Evolutionary conservation across 257 asterid species (phyloP).

Genomic region (Gardenia jasminoides): DNA sequence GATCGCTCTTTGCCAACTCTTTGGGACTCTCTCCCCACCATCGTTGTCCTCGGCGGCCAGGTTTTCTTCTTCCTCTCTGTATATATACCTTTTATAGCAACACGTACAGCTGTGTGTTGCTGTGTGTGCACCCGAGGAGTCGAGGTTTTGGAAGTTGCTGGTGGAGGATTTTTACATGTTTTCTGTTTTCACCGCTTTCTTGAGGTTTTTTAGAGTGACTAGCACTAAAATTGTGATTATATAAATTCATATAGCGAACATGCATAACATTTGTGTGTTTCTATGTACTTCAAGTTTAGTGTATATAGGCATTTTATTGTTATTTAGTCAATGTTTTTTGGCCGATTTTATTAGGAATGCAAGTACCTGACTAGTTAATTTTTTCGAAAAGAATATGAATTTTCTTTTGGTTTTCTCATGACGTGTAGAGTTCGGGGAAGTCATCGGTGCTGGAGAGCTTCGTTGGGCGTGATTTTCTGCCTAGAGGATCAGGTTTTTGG

Average conservation of each 20-base stretch:
- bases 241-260: not conserved
- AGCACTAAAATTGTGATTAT: not conserved
- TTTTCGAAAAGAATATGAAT: not conserved
- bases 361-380: not conserved
- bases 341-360: not conserved
- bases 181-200: not conserved
- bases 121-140: not conserved
- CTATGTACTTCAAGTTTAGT: not conserved
- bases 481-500: slow-evolving; percentile 88
- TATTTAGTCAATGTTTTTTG: no score
- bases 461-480: slow-evolving; percentile 93
- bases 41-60: slow-evolving; percentile 97
- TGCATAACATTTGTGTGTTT: not conserved
- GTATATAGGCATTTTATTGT: no score
- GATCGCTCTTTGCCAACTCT: slow-evolving; percentile 74
- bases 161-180: not conserved
- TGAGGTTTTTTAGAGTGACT: not conserved
- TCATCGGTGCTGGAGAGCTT: slow-evolving; percentile 93
- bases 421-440: slow-evolving; percentile 86
- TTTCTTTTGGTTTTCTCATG: slow-evolving; percentile 9
- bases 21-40: slow-evolving; percentile 91
- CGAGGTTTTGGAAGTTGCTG: not conserved
- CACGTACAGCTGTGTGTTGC: not conserved
- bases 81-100: no score
- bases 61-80: slow-evolving; percentile 20